A percentile compares a stretch with the other conserved stretches of the same genome.
phyloP scores from a whole-genome alignment of 305 asterid genomes.

The Salvia sclarea region DNA sequence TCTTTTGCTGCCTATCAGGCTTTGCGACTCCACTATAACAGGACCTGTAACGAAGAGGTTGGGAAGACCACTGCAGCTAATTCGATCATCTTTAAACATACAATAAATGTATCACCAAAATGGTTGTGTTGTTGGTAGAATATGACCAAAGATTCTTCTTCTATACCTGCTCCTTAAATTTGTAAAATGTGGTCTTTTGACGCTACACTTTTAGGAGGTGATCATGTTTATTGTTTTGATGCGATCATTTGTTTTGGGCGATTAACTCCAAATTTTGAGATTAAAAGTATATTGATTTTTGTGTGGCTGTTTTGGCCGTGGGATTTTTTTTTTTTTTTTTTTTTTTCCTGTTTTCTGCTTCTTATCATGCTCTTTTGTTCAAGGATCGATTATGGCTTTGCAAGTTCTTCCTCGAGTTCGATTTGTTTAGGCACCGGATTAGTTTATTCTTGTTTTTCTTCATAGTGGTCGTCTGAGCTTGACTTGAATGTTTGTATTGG shows the following conservation, averaged over 20 bases:
- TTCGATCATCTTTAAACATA: conserved; percentile 17
- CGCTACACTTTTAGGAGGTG: conserved; percentile 2
- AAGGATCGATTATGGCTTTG: not conserved
- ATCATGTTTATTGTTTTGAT: not conserved
- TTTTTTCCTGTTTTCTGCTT: not conserved
- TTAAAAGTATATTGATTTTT: not conserved
- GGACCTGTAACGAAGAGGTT: conserved; percentile 30
- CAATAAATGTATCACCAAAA: conserved; percentile 35
- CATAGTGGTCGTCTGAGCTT: not conserved
- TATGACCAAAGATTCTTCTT: conserved; percentile 27
- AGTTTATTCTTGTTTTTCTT: not conserved
- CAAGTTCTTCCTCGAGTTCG: not conserved
- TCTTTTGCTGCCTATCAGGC: conserved; percentile 33
- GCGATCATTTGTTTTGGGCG: conserved; percentile 5
- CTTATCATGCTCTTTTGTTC: not conserved
- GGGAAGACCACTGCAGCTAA: conserved; percentile 20
- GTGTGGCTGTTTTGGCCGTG: not conserved
- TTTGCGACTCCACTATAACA: conserved; percentile 53
- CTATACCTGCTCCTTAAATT: conserved; percentile 23
- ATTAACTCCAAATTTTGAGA: not conserved
- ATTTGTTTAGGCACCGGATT: not conserved
- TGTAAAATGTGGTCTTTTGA: not conserved
- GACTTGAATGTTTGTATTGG: not conserved
- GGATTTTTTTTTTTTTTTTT: not conserved
- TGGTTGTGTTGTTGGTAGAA: conserved; percentile 25